Percentiles rank a stretch among this genome's conserved stretches.
Evolutionary conservation across 352 stramenopile genomes (phyloP).

Genomic region (Pythium rhizo-oryzae): DNA sequence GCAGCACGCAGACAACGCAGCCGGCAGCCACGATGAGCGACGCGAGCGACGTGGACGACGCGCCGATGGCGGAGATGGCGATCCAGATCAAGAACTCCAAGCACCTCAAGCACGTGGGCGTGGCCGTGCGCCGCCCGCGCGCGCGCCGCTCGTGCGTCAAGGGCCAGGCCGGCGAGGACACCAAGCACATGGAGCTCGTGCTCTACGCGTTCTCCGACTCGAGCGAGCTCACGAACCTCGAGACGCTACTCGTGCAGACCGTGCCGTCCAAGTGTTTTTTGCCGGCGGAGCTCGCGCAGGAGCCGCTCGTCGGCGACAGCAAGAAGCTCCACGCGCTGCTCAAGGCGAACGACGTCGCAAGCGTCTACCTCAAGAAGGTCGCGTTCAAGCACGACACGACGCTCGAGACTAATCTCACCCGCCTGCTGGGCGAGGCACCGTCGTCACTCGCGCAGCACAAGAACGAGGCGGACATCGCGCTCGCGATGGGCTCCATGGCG

Average conservation of each 20-base stretch:
- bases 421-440: slow-evolving; percentile 48
- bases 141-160: slow-evolving; percentile 78
- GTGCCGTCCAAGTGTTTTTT: slow-evolving; percentile 75
- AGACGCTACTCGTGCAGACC: slow-evolving; percentile 87
- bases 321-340: slow-evolving; percentile 85
- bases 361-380: slow-evolving; percentile 74
- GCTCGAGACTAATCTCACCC: slow-evolving; percentile 64
- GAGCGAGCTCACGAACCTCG: slow-evolving; percentile 80
- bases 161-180: slow-evolving; percentile 69
- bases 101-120: slow-evolving; percentile 80
- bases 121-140: slow-evolving; percentile 72
- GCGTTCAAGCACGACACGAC: slow-evolving; percentile 53
- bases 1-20: too few relatives aligned
- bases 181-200: slow-evolving; percentile 83
- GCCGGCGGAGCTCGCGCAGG: slow-evolving; percentile 55
- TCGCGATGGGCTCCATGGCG: slow-evolving; percentile 68
- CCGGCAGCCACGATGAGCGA: slow-evolving; percentile 39
- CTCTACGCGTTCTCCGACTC: slow-evolving; percentile 85
- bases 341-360: slow-evolving; percentile 59
- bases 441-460: slow-evolving; percentile 64
- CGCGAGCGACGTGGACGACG: slow-evolving; percentile 41
- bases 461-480: slow-evolving; percentile 63
- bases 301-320: slow-evolving; percentile 65
- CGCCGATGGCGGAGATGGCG: slow-evolving; percentile 63
- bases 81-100: slow-evolving; percentile 83